Conservation (phyloP, 108 stramenopile species). For the Pseudonitzschia multiseries region DNA sequence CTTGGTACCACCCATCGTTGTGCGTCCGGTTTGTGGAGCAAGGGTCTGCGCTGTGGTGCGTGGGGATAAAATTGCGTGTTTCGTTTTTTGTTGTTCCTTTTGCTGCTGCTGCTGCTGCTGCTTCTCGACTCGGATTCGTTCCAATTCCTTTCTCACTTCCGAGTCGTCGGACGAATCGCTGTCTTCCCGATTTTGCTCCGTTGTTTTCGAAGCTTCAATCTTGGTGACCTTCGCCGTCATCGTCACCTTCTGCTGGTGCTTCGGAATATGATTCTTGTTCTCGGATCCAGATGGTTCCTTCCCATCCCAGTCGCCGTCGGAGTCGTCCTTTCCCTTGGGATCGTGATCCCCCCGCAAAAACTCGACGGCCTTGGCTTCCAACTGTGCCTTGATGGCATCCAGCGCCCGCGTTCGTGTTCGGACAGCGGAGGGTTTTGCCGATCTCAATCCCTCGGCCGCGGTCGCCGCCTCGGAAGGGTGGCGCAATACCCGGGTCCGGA, state of each 20-base stretch:
- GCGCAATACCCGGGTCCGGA: not conserved
- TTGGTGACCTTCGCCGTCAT: no score
- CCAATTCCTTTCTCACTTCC: not conserved
- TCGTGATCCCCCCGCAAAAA: slow-evolving; percentile 18
- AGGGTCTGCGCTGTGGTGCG: no score
- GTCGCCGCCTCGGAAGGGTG: no score
- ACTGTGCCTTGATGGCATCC: not conserved
- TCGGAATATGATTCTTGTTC: no score
- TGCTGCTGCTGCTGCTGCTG: not conserved
- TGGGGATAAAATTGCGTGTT: not conserved
- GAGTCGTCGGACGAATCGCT: not conserved
- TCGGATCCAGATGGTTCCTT: no score
- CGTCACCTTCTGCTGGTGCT: no score
- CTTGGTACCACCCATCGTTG: not conserved
- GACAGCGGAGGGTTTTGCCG: no score
- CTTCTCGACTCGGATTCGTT: not conserved
- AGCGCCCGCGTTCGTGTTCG: not conserved
- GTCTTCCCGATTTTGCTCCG: not conserved
- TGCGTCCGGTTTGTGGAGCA: no score
- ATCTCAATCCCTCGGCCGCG: not conserved
- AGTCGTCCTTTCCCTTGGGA: not conserved
- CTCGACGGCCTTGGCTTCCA: not conserved
- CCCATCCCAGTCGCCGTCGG: no score
- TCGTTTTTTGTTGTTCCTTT: not conserved
- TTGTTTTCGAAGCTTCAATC: not conserved